phyloP scores from a whole-genome alignment of 306 rosid species.

The Psophocarpus tetragonolobus region DNA sequence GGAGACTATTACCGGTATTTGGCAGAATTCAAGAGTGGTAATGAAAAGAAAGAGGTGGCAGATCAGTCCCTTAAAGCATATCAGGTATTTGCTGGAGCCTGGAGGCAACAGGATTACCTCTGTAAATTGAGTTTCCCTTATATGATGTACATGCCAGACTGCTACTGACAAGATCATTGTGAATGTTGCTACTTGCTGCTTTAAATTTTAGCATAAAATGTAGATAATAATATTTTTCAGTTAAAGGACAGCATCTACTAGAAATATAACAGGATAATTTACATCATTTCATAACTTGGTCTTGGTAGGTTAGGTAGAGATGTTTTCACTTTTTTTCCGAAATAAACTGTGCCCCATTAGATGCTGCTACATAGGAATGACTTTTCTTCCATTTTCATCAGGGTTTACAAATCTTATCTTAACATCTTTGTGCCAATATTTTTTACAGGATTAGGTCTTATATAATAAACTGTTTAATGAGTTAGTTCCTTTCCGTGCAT shows the following conservation, averaged over 20 bases:
- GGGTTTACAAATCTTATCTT: background rate
- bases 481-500: background rate
- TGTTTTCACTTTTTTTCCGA: background rate
- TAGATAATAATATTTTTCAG: conserved; percentile 20
- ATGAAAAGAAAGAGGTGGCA: conserved; percentile 46
- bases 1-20: conserved; percentile 45
- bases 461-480: background rate
- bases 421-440: conserved; percentile 5
- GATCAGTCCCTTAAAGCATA: conserved; percentile 48
- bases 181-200: background rate
- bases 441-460: background rate
- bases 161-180: background rate
- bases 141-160: background rate
- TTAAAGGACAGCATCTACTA: background rate
- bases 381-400: background rate
- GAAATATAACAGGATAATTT: conserved; percentile 3
- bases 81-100: conserved; percentile 35
- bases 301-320: background rate
- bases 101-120: background rate
- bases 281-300: background rate
- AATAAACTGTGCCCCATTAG: background rate
- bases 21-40: conserved; percentile 41
- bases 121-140: background rate
- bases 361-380: background rate
- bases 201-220: conserved; percentile 2